Evolutionary conservation across 1,284 basidiomycete species (phyloP).

Genomic region (Rugosomyces carneus): DNA sequence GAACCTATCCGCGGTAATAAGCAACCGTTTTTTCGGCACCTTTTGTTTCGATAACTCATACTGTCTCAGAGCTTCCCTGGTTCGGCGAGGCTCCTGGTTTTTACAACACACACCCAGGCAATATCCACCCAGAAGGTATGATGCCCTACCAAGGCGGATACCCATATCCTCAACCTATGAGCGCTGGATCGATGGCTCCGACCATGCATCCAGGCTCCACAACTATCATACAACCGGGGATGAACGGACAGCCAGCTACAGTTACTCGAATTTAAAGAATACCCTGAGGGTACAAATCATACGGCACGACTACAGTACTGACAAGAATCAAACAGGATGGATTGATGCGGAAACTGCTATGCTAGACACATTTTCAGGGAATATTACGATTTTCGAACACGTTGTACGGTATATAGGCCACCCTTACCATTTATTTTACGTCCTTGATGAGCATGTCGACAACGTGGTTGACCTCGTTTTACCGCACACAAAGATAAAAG

Average conservation of each 20-base stretch:
- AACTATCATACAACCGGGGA: constrained; percentile 63
- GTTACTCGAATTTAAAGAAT: constrained; percentile 49
- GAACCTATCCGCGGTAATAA: constrained; percentile 43
- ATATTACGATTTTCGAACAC: constrained; percentile 5
- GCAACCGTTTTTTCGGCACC: background rate
- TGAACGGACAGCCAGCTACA: constrained; percentile 53
- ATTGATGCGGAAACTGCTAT: background rate
- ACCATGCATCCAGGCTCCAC: constrained; percentile 54
- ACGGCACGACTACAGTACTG: background rate
- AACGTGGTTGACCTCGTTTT: constrained; percentile 19
- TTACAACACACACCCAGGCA: constrained; percentile 29
- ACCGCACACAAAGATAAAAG: constrained; percentile 9
- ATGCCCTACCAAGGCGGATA: constrained; percentile 24
- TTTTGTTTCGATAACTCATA: background rate
- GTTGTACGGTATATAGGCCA: constrained; percentile 12
- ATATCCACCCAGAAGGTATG: constrained; percentile 12
- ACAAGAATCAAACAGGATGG: background rate
- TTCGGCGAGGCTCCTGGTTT: constrained; percentile 45
- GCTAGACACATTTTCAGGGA: background rate
- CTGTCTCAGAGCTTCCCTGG: constrained; percentile 38
- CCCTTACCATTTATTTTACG: constrained; percentile 10
- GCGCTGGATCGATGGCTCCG: constrained; percentile 28
- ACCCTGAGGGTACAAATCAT: background rate
- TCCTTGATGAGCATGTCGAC: constrained; percentile 15
- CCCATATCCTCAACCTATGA: constrained; percentile 18